phyloP scores from a whole-genome alignment of 345 rosid genomes.

The Corchorus olitorius region DNA sequence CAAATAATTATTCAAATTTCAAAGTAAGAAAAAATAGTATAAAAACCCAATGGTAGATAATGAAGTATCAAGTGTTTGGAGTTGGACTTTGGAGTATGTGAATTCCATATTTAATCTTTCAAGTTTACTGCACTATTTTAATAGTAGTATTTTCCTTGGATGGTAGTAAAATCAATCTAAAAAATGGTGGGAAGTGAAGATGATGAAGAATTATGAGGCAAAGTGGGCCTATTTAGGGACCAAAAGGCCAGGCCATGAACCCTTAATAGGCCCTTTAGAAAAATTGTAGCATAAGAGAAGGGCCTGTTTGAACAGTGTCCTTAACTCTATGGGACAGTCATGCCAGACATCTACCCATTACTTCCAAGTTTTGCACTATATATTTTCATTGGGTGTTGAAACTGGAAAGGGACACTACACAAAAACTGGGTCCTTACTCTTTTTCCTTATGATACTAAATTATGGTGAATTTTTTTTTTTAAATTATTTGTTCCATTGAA shows the following conservation, averaged over 20 bases:
- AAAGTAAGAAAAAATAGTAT: not conserved
- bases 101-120: not conserved
- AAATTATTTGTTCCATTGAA: not conserved
- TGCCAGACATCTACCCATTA: not conserved
- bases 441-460: not conserved
- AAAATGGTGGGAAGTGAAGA: not conserved
- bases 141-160: not conserved
- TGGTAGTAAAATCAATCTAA: not conserved
- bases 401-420: not conserved
- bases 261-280: not conserved
- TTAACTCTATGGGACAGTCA: not conserved
- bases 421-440: not conserved
- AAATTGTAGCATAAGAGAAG: not conserved
- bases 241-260: slow-evolving; percentile 1
- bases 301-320: not conserved
- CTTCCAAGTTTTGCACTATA: not conserved
- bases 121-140: not conserved
- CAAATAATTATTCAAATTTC: not conserved
- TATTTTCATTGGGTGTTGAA: not conserved
- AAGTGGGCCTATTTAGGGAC: slow-evolving; percentile 1
- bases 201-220: not conserved
- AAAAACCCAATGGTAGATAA: not conserved
- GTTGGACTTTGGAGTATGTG: not conserved
- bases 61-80: too few species aligned
- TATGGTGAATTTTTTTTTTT: not conserved